Conservation (phyloP, 345 rosid species). For the Salix udensis region DNA sequence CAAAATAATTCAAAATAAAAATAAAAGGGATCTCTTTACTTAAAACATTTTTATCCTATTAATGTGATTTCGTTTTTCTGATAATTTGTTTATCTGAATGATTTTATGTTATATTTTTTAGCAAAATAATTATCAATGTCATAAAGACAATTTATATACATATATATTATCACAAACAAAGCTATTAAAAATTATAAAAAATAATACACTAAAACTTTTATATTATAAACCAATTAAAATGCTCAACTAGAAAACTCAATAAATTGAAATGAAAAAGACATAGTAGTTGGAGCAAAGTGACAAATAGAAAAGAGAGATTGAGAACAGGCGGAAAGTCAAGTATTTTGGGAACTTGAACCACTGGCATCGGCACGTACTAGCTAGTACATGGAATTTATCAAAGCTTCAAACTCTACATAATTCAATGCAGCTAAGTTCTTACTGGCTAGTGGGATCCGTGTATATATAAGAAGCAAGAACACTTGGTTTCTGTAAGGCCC, state of each 20-base stretch:
- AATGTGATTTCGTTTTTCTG: too few species aligned
- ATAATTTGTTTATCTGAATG: too few species aligned
- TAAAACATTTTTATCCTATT: too few species aligned
- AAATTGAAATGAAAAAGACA: slow-evolving; percentile 7
- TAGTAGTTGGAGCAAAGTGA: slow-evolving; percentile 11
- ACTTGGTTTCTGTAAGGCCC: too few species aligned
- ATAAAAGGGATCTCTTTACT: too few species aligned
- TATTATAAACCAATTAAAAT: neutral
- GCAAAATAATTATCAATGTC: too few species aligned
- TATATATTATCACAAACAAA: too few species aligned
- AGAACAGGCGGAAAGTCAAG: slow-evolving; percentile 25
- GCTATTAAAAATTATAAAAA: too few species aligned
- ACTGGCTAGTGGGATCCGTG: slow-evolving; percentile 11
- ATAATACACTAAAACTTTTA: too few species aligned
- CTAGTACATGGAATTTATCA: slow-evolving; percentile 28
- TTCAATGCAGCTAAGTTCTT: slow-evolving; percentile 6
- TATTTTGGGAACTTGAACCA: slow-evolving; percentile 52
- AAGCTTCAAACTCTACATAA: slow-evolving; percentile 14
- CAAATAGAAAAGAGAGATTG: slow-evolving; percentile 3
- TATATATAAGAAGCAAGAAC: neutral
- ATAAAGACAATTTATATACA: too few species aligned
- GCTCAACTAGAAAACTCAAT: neutral
- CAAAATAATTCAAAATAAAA: too few species aligned
- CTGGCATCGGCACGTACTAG: slow-evolving; percentile 15
- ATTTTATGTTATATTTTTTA: too few species aligned